Conservation (phyloP, 2,329 filamentous ascomycete genomes). For the Pseudogymnoascus sp. region DNA sequence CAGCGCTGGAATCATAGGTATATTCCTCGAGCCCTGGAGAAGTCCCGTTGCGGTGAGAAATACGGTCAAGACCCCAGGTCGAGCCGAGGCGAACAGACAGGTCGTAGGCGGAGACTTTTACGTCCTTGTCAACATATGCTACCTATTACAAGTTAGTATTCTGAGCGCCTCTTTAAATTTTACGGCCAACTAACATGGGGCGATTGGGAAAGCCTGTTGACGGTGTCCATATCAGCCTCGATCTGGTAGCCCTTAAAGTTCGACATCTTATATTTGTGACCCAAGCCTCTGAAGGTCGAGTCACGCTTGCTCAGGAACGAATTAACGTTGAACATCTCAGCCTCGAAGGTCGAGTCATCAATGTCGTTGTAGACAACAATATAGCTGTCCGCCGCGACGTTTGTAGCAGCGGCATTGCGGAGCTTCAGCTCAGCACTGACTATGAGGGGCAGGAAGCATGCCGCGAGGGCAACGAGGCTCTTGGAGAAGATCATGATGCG, state of each 20-base stretch:
- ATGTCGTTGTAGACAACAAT: slow-evolving; percentile 53
- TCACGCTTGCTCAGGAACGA: slow-evolving; percentile 49
- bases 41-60: slow-evolving; percentile 21
- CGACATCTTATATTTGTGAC: slow-evolving; percentile 21
- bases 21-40: slow-evolving; percentile 20
- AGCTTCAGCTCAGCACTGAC: slow-evolving; percentile 22
- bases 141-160: slow-evolving; percentile 31
- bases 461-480: slow-evolving; percentile 19
- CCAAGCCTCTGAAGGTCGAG: slow-evolving; percentile 25
- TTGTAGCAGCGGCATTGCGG: slow-evolving; percentile 39
- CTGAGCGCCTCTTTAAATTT: background rate
- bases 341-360: slow-evolving; percentile 39
- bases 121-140: slow-evolving; percentile 47
- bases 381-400: slow-evolving; percentile 49
- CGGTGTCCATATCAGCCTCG: slow-evolving; percentile 20
- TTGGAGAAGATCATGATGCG: background rate
- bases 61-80: slow-evolving; percentile 30
- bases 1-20: slow-evolving; percentile 25
- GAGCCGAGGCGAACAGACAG: slow-evolving; percentile 45
- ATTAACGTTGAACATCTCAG: slow-evolving; percentile 42
- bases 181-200: slow-evolving; percentile 20
- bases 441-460: slow-evolving; percentile 19
- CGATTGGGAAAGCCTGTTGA: slow-evolving; percentile 21
- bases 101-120: slow-evolving; percentile 36
- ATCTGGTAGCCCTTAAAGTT: slow-evolving; percentile 24